Evolutionary conservation across 208 protist species (phyloP), one percentile per base, ranked within the genome.

Genomic region (Polymyxa betae): DNA sequence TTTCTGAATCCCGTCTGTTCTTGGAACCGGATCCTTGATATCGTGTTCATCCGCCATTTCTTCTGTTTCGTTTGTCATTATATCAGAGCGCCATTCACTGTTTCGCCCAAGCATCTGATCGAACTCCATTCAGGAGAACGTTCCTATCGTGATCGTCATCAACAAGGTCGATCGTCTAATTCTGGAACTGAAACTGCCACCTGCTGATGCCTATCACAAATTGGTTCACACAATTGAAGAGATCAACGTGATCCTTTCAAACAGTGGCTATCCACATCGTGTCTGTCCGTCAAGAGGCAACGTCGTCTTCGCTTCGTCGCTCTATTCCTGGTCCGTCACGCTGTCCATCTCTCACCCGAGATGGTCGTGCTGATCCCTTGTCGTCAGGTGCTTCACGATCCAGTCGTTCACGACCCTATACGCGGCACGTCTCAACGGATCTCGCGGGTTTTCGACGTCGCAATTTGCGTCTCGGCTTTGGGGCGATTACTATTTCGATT

Each of bases 131-230:
- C 0, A 0, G 32, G n/a, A 29, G 77, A 72, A 72, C 32, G 16
- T 92, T 20, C 90, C 90, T 46, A 52, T 92, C 0, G 32, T 92
- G 16, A 90, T 92, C 41, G 5, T 46, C 40, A 41, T 94, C 44
- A 92, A 88, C 41, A 94, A 94, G 88, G 88, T 99, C 38, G 98
- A 99, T 93, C 95, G 98, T 12, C 95, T 99, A 44, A 97, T 99
- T 5, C 92, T 99, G 0, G 98, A 99, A 92, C 93, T 99, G 1
- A 98, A 98, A 92, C 95, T 99, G n/a, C 98, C 98, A 0, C 98
- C 98, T 20, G 90, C 94, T 0, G 98, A 99, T 91, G 97, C 98
- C n/a, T 99, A 99, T 92, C 94, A 96, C 72, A 99, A 99, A 94
- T 90, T 99, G 32, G 94, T 94, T 20, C 95, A 98, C 88, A 96